Conservation (phyloP, 2,329 filamentous ascomycete species). For the Colletotrichum sp. region DNA sequence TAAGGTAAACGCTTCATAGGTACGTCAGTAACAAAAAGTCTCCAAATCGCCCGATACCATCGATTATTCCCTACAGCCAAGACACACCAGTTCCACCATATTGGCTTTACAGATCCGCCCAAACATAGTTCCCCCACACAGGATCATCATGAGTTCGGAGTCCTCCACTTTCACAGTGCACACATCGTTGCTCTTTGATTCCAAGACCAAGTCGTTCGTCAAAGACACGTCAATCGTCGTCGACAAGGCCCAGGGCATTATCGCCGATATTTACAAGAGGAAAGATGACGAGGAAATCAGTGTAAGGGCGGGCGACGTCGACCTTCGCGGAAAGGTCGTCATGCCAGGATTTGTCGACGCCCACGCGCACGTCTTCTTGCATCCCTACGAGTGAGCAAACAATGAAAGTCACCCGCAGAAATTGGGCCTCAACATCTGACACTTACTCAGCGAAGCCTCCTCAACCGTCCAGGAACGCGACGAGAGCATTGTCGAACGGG, state of each 20-base stretch:
- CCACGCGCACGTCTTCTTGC: constrained; percentile 62
- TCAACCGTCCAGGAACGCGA: constrained; percentile 57
- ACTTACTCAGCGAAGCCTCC: constrained; percentile 5
- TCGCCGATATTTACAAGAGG: constrained; percentile 35
- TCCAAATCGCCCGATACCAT: neutral
- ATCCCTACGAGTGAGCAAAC: constrained; percentile 46
- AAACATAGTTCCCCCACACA: neutral
- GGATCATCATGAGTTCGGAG: neutral
- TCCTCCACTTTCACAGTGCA: constrained; percentile 38
- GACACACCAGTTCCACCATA: neutral
- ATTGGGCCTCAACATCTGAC: neutral
- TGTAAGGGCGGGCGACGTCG: constrained; percentile 45
- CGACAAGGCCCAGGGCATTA: constrained; percentile 42
- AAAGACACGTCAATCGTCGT: constrained; percentile 48
- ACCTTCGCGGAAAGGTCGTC: constrained; percentile 57
- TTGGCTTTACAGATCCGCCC: neutral
- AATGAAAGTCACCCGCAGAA: too few relatives aligned
- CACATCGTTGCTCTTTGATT: constrained; percentile 52
- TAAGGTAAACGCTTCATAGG: neutral
- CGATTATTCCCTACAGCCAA: neutral
- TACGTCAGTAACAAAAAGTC: neutral
- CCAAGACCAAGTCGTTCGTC: constrained; percentile 44
- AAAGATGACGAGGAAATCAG: constrained; percentile 29
- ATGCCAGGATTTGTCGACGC: constrained; percentile 60
- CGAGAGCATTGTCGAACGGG: constrained; percentile 61